Base-by-base conservation (phyloP, 495 filamentous ascomycete species). In the Rusavskia elegans region DNA sequence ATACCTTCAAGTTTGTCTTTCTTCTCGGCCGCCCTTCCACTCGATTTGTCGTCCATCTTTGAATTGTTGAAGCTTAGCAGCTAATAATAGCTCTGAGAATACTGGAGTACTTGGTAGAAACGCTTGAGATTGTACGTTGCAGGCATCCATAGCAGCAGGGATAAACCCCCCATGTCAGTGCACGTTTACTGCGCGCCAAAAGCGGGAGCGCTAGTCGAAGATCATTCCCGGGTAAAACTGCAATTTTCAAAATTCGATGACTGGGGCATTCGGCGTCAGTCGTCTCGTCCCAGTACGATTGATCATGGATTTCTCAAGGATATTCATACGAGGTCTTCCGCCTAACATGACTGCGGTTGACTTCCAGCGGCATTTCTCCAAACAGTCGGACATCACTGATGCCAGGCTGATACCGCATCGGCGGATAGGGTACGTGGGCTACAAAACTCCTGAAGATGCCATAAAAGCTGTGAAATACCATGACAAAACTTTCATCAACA, bases 401-500 rank as follows among this genome's bases (percentile, higher is more conserved):
- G 80, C 85, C 53, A 92, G 89, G 72, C 76, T 94, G 54, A 82
- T 96, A 63, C 80, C 89, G 19, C 77, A 84, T 59, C 79, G 92
- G 60, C 77, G 88, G 52, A 95, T 98, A 69, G 92, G 89, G 57
- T 99, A 95, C 74, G 80, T 99, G 54, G 92, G 92, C 54, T 97
- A 89, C 73, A 90, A 85, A 67, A 86, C 77, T 50, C 71, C 79
- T 41, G 78, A 89, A 55, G 84, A 84, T 58, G 92, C 92, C 46
- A 68, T 74, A 42, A 74, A 79, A 58, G 92, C 92, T 45, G 84
- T 90, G 56, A 86, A 85, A 61, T 95, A 94, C 68, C 94, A 95
- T 77, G 89, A 99, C 70, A 85, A 79, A 61, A 78, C 89, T 54
- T 98, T 89, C 66, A 85, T 98, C 55, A 86, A 88, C 54, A 93